Base-by-base conservation (phyloP, 1,139 yeast genomes). In the Yarrowia galli region DNA sequence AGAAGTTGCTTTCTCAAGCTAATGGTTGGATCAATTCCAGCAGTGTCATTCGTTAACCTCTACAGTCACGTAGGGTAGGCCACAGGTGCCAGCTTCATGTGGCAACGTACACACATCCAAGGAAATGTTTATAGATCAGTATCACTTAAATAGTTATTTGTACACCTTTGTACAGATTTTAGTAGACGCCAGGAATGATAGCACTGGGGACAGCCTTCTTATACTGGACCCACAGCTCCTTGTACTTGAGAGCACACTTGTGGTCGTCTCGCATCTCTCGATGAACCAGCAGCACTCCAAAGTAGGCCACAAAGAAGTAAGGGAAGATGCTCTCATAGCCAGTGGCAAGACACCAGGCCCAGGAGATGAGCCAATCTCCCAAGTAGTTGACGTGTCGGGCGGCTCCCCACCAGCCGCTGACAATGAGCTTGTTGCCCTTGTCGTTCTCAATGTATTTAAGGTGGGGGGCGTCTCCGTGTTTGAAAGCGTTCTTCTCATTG, bases 351-450 rank as follows among this genome's bases (percentile, higher is more conserved):
- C 98, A 92, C 96, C 97, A 93, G 54, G 97, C 87, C 81, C 91
- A 84, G 0, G 98, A 92, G 75, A 92, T 88, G 65, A 96, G 76
- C 96, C 98, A 92, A 79, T 95, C 99, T 48, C 99, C 99, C 71
- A 93, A 84, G 79, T 95, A 95, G 76, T 95, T 95, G 76, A 92
- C 92, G 77, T 95, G 99, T 73, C 97, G 97, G 8, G 97, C 88
- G 49, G 83, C 78, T 3, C 90, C 91, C 99, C 99, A 95, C 99
- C 99, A 95, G 2, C 98, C 98, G 74, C 92, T 96, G 69, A 87
- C 85, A 67, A 95, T 81, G 71, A 95, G 83, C 74, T 86, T 89
- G 46, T 97, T 89, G 0, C 97, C 97, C 16, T 91, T 86, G 40
- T 83, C 81, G 0, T 98, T 89, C 71, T 85, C 80, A 70, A 95